These are phyloP conservation scores for Yamadazyma olivae DNA, from an alignment of 805 yeast species.

Conservation along the genomic window DNA sequence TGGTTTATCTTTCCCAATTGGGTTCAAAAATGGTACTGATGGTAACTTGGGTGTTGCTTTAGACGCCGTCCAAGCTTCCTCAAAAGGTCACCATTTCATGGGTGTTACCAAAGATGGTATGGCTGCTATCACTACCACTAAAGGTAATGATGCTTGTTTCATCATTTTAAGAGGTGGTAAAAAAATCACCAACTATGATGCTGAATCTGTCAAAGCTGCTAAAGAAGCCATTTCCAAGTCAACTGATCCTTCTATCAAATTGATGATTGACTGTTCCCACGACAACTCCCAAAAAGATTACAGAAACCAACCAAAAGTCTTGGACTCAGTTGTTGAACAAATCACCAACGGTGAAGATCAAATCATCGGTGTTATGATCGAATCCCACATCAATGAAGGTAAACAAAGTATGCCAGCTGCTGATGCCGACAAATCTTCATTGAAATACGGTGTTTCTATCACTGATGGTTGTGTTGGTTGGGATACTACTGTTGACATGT, in stretches of 20 bases:
- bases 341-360: constrained; percentile 66
- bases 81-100: constrained; percentile 91
- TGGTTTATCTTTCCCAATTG: constrained; percentile 97
- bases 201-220: constrained; percentile 65
- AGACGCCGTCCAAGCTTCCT: constrained; percentile 91
- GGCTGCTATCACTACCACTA: constrained; percentile 94
- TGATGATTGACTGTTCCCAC: constrained; percentile 97
- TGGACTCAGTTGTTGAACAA: constrained; percentile 74
- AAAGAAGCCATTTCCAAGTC: constrained; percentile 55
- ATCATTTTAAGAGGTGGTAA: constrained; percentile 96
- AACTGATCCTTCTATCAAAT: constrained; percentile 54
- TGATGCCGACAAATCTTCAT: constrained; percentile 53
- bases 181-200: constrained; percentile 86
- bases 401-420: constrained; percentile 83
- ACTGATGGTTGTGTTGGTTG: constrained; percentile 98
- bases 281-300: constrained; percentile 92
- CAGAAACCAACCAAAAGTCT: constrained; percentile 90
- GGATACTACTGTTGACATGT: constrained; percentile 75
- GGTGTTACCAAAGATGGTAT: constrained; percentile 97
- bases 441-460: constrained; percentile 90
- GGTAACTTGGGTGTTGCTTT: constrained; percentile 90
- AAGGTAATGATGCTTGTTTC: constrained; percentile 93
- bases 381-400: constrained; percentile 87
- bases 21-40: constrained; percentile 98
- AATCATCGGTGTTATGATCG: constrained; percentile 96